phyloP scores from a whole-genome alignment of 495 filamentous ascomycete genomes.

The Podospora comata region DNA sequence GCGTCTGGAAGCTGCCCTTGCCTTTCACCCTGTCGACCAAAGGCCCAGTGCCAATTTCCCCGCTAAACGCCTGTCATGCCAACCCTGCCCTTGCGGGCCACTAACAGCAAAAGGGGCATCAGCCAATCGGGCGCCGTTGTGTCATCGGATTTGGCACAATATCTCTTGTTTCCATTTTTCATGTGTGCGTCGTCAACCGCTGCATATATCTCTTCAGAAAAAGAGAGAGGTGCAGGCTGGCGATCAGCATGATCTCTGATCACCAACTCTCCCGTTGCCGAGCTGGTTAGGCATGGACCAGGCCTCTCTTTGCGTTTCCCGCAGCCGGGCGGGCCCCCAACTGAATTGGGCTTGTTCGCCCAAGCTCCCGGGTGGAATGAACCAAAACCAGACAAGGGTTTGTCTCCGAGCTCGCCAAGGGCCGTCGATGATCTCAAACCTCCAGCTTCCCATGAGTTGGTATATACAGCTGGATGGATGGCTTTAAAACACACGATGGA shows the following conservation, averaged over 20 bases:
- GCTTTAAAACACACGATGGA: neutral
- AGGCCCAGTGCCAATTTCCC: conserved; percentile 6
- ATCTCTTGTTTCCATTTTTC: neutral
- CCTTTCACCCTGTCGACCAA: neutral
- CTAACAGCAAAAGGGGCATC: neutral
- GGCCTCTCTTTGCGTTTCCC: neutral
- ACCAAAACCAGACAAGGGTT: conserved; percentile 2
- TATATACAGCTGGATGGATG: neutral
- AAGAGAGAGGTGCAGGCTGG: conserved; percentile 3
- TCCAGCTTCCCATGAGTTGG: neutral
- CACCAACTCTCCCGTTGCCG: neutral
- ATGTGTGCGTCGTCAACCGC: neutral
- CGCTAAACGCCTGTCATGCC: conserved; percentile 9
- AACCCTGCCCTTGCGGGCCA: conserved; percentile 3
- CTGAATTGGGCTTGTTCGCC: conserved; percentile 1
- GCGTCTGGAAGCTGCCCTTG: conserved; percentile 17
- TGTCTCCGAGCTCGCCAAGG: neutral
- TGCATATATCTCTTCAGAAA: neutral
- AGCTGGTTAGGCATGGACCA: neutral
- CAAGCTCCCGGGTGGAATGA: conserved; percentile 7
- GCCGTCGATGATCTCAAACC: conserved; percentile 11
- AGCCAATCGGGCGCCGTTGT: conserved; percentile 5
- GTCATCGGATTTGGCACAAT: neutral
- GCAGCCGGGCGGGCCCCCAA: neutral
- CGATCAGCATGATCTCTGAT: neutral